phyloP scores from a whole-genome alignment of 1,284 basidiomycete species.

The Xerocomus cyaneibrunnescens region DNA sequence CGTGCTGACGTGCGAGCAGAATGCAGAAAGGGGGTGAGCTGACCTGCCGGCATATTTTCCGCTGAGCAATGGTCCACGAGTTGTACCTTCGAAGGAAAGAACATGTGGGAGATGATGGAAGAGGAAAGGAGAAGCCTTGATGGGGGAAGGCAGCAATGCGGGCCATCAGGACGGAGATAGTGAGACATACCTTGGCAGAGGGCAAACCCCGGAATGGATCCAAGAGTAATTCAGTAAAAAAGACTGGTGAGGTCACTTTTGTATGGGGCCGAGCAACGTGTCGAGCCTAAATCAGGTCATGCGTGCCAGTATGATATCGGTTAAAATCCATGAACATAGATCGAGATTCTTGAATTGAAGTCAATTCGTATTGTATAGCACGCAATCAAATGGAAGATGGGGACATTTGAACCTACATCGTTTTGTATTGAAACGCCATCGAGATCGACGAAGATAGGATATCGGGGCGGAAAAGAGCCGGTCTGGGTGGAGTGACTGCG shows the following conservation, averaged over 20 bases:
- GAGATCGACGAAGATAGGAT: conserved; percentile 68
- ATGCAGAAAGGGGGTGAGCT: neutral
- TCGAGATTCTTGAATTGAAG: conserved; percentile 51
- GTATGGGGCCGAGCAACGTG: neutral
- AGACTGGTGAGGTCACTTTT: conserved; percentile 45
- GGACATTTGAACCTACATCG: conserved; percentile 46
- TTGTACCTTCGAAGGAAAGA: conserved; percentile 66
- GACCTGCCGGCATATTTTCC: conserved; percentile 24
- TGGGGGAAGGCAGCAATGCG: conserved; percentile 9
- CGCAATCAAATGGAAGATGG: conserved; percentile 8
- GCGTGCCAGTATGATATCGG: conserved; percentile 66
- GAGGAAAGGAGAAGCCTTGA: conserved; percentile 67
- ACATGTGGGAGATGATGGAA: conserved; percentile 66
- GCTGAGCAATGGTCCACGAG: conserved; percentile 39
- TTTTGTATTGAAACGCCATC: conserved; percentile 55
- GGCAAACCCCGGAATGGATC: conserved; percentile 79
- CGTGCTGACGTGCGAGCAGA: neutral
- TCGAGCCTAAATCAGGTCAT: conserved; percentile 54
- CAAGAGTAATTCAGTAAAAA: conserved; percentile 82
- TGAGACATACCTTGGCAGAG: conserved; percentile 59
- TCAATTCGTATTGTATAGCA: conserved; percentile 2
- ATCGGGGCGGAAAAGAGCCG: conserved; percentile 54
- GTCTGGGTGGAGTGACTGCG: conserved; percentile 40
- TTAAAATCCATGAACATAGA: conserved; percentile 59
- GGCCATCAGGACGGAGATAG: conserved; percentile 13